Evolutionary conservation across 495 filamentous ascomycete species (phyloP), one percentile per base, ranked within the genome.

Genomic region (Trichoderma virens): DNA sequence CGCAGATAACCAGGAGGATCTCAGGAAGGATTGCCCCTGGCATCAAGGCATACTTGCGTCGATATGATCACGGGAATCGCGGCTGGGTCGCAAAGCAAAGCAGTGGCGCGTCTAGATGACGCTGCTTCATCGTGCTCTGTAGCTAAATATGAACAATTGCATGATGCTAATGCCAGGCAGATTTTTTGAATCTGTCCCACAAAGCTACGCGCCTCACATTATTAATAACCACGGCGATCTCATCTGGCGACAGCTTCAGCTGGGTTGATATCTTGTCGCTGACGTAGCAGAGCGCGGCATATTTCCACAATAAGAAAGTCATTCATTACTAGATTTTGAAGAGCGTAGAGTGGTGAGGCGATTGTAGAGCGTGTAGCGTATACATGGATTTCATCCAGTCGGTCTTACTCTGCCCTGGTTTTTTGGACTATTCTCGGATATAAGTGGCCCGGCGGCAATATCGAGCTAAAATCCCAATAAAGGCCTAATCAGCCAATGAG

Each of bases 21-120:
- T 30, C 23, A 27, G 2, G 51, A 56, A 56, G 51, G 51, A 56
- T 56, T 56, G 20, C 51, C 51, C 51, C 51, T 56, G 51, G 51
- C 51, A 56, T 56, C 51, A 56, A 56, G 51, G 51, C 51, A 56
- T 56, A 56, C 51, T 56, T 30, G 23, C 8, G 9, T 11, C 51
- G 51, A 56, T 56, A 9, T 30, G 51, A n/a, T 56, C 51, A 56
- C 51, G 51, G 51, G 51, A 56, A 30, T 56, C 51, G 51, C 23
- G 23, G 51, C 51, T 56, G 51, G 51, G 32, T 20, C 51, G 25
- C 16, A 56, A 56, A 56, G 8, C 23, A 56, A n/a, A 30, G 51
- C 51, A 13, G 27, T 27, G 51, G 51, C 51, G 51, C 27, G 51
- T 27, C 51, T 56, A 30, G 5, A 56, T 56, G 51, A 56, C 51